Conservation (phyloP, 306 rosid genomes). For the Lathyrus tuberosus region DNA sequence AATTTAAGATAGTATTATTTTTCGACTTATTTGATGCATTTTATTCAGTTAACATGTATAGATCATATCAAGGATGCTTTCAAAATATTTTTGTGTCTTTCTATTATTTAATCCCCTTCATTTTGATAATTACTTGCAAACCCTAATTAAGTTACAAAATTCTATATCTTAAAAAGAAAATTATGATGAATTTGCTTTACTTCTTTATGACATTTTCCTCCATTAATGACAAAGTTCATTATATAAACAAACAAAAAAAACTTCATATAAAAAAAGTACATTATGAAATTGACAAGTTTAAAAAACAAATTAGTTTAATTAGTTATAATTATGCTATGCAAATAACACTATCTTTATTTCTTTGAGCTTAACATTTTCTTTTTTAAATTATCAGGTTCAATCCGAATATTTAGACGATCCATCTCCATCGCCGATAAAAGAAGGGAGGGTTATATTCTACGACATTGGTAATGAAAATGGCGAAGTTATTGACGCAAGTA, state of each 20-base stretch:
- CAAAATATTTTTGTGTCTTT: background rate
- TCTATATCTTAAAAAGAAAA: too few species aligned
- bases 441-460: slow-evolving; percentile 69
- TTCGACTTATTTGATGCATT: background rate
- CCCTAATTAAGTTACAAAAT: too few species aligned
- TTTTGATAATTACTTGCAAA: too few species aligned
- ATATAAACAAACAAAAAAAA: too few species aligned
- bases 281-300: background rate
- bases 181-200: too few species aligned
- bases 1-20: too few species aligned
- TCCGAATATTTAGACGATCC: background rate
- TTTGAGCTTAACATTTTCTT: background rate
- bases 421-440: slow-evolving; percentile 42
- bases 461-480: slow-evolving; percentile 65
- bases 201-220: too few species aligned
- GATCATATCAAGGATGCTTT: background rate
- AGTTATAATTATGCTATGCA: background rate
- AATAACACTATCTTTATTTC: background rate
- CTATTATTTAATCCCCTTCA: too few species aligned
- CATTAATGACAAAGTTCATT: too few species aligned
- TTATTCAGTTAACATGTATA: background rate
- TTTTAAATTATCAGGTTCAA: slow-evolving; percentile 34
- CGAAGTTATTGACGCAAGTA: slow-evolving; percentile 39
- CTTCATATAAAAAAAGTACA: too few species aligned
- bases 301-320: background rate